Evolutionary conservation across 1,284 basidiomycete genomes (phyloP).

Genomic region (Kalmanozyma brasiliensis): DNA sequence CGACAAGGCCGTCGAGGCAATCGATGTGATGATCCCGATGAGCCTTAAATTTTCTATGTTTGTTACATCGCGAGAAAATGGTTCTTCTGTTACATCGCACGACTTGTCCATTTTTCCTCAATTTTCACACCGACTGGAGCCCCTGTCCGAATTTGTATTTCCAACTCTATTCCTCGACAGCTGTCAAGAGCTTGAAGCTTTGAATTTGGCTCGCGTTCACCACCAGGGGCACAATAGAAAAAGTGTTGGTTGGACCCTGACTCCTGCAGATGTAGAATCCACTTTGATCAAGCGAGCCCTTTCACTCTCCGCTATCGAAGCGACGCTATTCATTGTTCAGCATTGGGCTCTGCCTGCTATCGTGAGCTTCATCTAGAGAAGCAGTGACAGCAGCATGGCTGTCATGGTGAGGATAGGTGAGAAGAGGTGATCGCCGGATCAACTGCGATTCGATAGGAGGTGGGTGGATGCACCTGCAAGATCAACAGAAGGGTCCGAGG

Average conservation of each 20-base stretch:
- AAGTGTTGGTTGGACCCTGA: conserved; percentile 11
- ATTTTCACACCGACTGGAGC: not conserved
- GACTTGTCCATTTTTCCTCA: not conserved
- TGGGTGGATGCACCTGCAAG: no score
- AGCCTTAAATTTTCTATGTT: not conserved
- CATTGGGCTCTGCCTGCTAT: no score
- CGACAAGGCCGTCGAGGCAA: no score
- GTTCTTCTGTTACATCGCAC: not conserved
- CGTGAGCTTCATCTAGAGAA: no score
- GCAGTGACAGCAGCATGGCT: no score
- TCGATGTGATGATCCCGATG: conserved; percentile 1
- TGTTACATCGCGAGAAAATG: no score
- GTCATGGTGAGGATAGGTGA: no score
- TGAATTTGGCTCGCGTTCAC: not conserved
- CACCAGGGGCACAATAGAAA: conserved; percentile 3
- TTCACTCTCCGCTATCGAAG: conserved; percentile 4
- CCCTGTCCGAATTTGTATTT: conserved; percentile 10
- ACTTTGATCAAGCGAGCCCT: conserved; percentile 6
- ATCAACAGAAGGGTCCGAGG: not conserved
- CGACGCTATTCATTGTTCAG: no score
- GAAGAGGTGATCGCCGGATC: no score
- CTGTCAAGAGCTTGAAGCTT: conserved; percentile 14
- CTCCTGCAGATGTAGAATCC: conserved; percentile 10
- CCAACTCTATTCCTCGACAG: conserved; percentile 7
- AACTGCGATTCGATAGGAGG: no score